Base-by-base conservation (phyloP, 2,329 filamentous ascomycete genomes). In the Onygena corvina region DNA sequence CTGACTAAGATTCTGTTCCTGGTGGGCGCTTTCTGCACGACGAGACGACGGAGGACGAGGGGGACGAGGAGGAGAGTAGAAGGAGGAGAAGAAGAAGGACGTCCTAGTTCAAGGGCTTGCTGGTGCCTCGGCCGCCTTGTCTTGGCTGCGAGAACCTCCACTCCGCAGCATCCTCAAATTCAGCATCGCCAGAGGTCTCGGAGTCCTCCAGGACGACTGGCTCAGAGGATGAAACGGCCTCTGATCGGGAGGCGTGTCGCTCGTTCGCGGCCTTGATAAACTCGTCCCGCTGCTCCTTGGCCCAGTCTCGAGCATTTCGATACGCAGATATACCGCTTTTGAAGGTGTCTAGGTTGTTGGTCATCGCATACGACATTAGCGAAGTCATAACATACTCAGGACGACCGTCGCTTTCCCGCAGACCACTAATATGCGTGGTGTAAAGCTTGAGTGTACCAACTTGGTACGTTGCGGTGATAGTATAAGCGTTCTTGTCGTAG, bases 301-400 rank as follows among this genome's bases (percentile, higher is more conserved):
- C 67, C 53, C 64, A 56, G 42, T 71, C 66, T 51, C 67, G 58
- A 0, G 57, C 56, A 57, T 72, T 71, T 47, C 69, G 61, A 52
- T 69, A 68, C 45, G 65, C 65, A 2, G 59, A 60, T 7, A 58
- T 61, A 14, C 67, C 69, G 47, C 61, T 12, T 9, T 58, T 45
- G 49, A 69, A 71, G 2, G 42, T 56, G 2, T 68, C 56, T 3
- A 46, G 25, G 42, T 54, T 48, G 12, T 45, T 36, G 21, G 44
- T 44, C 51, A 50, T 52, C n/a, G 23, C 16, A 48, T 27, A 52
- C 4, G 30, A 25, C 14, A 40, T 46, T n/a, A 49, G 38, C 25
- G 44, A 44, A 30, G 50, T 52, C 42, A 48, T 52, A 40, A 52
- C 45, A 23, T 46, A 49, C 18, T 52, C 47, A 14, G 50, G 38